Evolutionary conservation across 108 stramenopile species (phyloP).

Genomic region (Aurantiochytrium sp.): DNA sequence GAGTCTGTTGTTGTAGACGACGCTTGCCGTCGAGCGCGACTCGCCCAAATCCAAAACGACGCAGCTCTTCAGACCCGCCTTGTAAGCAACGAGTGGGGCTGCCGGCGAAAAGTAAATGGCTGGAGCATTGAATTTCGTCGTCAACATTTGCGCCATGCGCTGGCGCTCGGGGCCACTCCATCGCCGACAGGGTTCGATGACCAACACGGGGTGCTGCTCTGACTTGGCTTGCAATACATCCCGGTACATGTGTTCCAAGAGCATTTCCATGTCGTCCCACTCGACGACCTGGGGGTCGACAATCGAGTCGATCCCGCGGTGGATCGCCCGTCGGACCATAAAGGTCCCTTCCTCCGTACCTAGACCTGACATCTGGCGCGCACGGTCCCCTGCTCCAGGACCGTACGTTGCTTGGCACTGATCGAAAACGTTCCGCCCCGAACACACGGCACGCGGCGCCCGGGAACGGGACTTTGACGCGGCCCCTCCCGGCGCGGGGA

Average conservation of each 20-base stretch:
- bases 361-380: too few relatives aligned
- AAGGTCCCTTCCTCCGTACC: background rate
- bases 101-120: slow-evolving; percentile 16
- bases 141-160: background rate
- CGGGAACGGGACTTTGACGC: background rate
- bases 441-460: background rate
- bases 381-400: too few relatives aligned
- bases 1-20: background rate
- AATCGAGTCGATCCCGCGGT: background rate
- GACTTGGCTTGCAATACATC: background rate
- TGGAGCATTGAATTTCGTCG: background rate
- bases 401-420: background rate
- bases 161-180: background rate
- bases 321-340: background rate
- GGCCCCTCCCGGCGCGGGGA: too few relatives aligned
- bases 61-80: background rate
- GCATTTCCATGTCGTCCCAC: slow-evolving; percentile 5
- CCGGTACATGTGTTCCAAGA: background rate
- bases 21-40: background rate
- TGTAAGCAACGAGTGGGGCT: background rate
- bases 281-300: background rate
- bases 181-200: background rate
- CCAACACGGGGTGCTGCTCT: background rate
- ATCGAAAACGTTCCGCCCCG: background rate
- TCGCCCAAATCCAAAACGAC: background rate